Base-by-base conservation (phyloP, 345 rosid species). In the Salix exigua region DNA sequence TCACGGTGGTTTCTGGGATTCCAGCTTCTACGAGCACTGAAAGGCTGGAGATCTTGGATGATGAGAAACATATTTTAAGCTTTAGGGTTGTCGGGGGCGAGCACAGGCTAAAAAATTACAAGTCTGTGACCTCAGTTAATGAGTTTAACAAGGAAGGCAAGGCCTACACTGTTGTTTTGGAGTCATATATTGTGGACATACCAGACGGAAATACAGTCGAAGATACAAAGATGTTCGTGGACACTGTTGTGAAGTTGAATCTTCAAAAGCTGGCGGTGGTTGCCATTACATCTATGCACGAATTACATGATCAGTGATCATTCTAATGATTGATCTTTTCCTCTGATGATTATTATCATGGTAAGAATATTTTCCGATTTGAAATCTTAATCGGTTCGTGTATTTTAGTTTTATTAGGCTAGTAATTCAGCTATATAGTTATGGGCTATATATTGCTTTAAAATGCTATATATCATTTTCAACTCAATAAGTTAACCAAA, bases 1-100 rank as follows among this genome's bases (percentile, higher is more conserved):
- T 94, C 9, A 87, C 91, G 0, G 89, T 92, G 0, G 89, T 94
- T 28, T 92, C 98, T 0, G 98, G 98, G 5, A 75, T 92, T 13
- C 98, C 98, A 12, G 98, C 97, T 0, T 90, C 79, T 8, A 90
- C 96, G 0, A 94, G 98, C 85, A 94, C 97, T 23, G 98, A 94
- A 81, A 80, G 92, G 75, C 84, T 94, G 0, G 98, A 94, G 90
- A 84, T 94, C 31, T 62, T 92, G 63, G 93, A 94, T 67, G 96
- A 94, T 0, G 85, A 89, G 35, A 81, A 83, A 53, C 97, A 88
- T 23, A 74, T 92, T 26, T 50, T 94, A 21, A 94, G 98, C 87
- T 94, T 94, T 44, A 86, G 86, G 66, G 98, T 91, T 0, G 89
- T 94, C 2, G 98, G 98, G 0, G 98, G 98, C 0, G 96, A 92